Conservation (phyloP, 2,329 filamentous ascomycete species). For the Penicillium olsonii region DNA sequence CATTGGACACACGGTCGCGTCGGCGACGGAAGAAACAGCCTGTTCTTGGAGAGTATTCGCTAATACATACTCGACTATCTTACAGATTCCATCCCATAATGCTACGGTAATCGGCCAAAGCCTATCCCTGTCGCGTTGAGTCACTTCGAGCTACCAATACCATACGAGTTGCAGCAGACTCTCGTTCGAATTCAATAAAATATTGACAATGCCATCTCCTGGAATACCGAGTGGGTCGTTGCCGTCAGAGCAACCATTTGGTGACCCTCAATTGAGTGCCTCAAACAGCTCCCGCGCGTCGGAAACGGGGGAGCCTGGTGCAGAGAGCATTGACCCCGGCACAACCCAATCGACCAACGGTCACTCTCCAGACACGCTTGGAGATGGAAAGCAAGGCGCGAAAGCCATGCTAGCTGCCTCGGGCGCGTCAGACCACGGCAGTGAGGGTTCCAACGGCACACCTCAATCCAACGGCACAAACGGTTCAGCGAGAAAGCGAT, state of each 20-base stretch:
- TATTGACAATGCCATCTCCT: constrained; percentile 38
- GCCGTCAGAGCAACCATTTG: constrained; percentile 26
- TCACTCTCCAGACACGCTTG: constrained; percentile 47
- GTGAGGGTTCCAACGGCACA: constrained; percentile 32
- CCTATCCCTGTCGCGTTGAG: constrained; percentile 27
- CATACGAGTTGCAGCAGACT: constrained; percentile 23
- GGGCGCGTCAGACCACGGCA: constrained; percentile 26
- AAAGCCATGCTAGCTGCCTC: constrained; percentile 59
- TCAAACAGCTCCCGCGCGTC: constrained; percentile 30
- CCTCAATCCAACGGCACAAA: constrained; percentile 45
- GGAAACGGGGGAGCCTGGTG: constrained; percentile 22
- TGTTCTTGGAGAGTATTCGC: constrained; percentile 2
- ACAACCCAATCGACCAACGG: constrained; percentile 31
- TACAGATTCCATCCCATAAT: constrained; percentile 30
- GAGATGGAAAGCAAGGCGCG: constrained; percentile 62
- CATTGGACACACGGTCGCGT: constrained; percentile 15
- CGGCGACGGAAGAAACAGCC: neutral
- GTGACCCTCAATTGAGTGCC: constrained; percentile 24
- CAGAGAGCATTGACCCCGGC: constrained; percentile 24
- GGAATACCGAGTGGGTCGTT: constrained; percentile 27
- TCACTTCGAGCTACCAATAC: constrained; percentile 21
- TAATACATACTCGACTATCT: constrained; percentile 7
- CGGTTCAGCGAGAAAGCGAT: constrained; percentile 58
- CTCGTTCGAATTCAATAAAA: constrained; percentile 10
- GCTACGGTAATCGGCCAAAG: constrained; percentile 28